A percentile compares a stretch with the other conserved stretches of the same genome.
Conservation (phyloP, 805 yeast genomes). For the Wickerhamomyces sydowiorum region DNA sequence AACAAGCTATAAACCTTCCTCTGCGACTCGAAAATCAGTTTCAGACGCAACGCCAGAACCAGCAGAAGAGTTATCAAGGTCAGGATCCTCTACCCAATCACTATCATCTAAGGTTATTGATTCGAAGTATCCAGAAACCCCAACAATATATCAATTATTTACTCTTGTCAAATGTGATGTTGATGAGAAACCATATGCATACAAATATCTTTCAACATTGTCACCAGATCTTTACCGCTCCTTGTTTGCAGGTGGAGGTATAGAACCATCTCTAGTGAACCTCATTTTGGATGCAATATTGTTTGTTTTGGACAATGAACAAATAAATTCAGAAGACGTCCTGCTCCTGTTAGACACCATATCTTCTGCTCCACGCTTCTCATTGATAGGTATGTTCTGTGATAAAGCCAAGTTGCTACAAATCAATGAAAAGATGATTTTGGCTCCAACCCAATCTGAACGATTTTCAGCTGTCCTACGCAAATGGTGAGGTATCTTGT, state of each 20-base stretch:
- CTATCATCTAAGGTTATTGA: no score
- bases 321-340: background rate
- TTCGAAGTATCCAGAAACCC: constrained; percentile 41
- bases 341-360: constrained; percentile 8
- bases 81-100: no score
- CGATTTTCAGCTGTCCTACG: background rate
- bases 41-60: background rate
- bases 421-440: background rate
- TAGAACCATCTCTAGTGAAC: constrained; percentile 44
- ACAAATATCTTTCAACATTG: constrained; percentile 30
- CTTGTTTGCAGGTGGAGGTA: constrained; percentile 36
- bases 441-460: background rate
- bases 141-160: constrained; percentile 40
- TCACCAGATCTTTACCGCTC: constrained; percentile 19
- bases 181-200: constrained; percentile 25
- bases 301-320: background rate
- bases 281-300: constrained; percentile 38
- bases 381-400: constrained; percentile 11
- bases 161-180: constrained; percentile 31
- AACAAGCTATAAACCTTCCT: constrained; percentile 21
- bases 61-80: no score
- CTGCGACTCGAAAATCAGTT: constrained; percentile 66
- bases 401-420: constrained; percentile 7
- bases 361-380: constrained; percentile 16
- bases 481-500: no score